A percentile compares a stretch with the other conserved stretches of the same genome.
phyloP scores from a whole-genome alignment of 2,329 filamentous ascomycete genomes.

The Aspergillus hiratsukae region DNA sequence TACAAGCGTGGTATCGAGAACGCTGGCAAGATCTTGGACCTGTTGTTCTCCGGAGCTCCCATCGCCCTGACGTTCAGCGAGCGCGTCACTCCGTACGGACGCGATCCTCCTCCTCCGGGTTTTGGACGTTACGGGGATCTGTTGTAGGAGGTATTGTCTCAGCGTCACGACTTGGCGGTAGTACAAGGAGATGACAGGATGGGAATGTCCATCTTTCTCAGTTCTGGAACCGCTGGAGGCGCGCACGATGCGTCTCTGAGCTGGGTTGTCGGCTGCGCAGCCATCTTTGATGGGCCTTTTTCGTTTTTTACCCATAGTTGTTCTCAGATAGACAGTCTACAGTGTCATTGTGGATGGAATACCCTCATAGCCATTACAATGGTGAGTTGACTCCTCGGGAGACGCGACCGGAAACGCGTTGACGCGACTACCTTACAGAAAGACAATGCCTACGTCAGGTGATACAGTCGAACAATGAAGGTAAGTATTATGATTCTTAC shows the following conservation, averaged over 20 bases:
- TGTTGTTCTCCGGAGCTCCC: slow-evolving; percentile 1
- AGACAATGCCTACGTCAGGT: not conserved
- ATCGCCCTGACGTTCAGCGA: slow-evolving; percentile 8
- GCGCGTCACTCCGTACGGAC: slow-evolving; percentile 23
- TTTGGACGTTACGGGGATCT: slow-evolving; percentile 63
- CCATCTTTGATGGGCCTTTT: slow-evolving; percentile 35
- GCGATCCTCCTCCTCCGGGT: slow-evolving; percentile 45
- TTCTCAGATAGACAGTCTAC: not conserved
- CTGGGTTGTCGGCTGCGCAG: slow-evolving; percentile 10
- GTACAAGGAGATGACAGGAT: slow-evolving; percentile 64
- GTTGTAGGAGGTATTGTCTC: slow-evolving; percentile 64
- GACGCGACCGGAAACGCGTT: not conserved
- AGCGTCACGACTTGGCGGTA: slow-evolving; percentile 64
- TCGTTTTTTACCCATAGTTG: slow-evolving; percentile 38
- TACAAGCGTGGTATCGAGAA: slow-evolving; percentile 69
- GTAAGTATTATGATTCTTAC: not conserved
- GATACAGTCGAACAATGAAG: not conserved
- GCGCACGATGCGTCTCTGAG: slow-evolving; percentile 24
- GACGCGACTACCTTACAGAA: not conserved
- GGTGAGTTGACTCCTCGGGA: not conserved
- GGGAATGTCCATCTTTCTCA: slow-evolving; percentile 26
- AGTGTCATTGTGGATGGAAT: too few relatives aligned
- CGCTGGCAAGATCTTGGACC: slow-evolving; percentile 38
- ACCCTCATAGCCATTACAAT: not conserved
- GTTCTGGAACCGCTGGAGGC: slow-evolving; percentile 16